Evolutionary conservation across 768 basidiomycete species (phyloP), one percentile per base, ranked within the genome.

Genomic region (Antrodiella citrinella): DNA sequence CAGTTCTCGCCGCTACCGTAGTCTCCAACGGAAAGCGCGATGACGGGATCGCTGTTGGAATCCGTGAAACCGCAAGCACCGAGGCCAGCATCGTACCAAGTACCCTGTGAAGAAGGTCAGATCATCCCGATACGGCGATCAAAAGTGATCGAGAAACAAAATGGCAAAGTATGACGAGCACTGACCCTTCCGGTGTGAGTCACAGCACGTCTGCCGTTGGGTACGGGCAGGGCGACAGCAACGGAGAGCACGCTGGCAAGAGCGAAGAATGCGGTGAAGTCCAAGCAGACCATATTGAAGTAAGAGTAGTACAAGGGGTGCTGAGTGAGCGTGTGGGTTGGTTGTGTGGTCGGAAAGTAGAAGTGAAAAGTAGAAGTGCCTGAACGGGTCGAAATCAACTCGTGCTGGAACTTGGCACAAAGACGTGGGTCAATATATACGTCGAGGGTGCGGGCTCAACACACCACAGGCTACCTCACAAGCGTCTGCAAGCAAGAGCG

Each of bases 1-100:
- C 85, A 89, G 66, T 81, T 76, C 9, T 53, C 63, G 39, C 80
- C 83, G 7, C 62, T 54, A 54, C 73, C 72, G 59, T 81, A 87
- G 22, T 78, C 75, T 1, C 59, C 38, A 23, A 72, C 64, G 13
- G 80, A 71, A 35, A 71, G 63, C 23, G 74, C 74, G n/a, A 54
- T 68, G 26, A 75, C 67, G 26, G 45, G 3, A 4, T 75, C 51
- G 11, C 3, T 18, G 21, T 56, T 59, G 9, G 2, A 55, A 58
- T 67, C 71, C 47, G 60, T 64, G 48, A 56, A 41, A 15, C 72
- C 73, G 49, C 73, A 75, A 4, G 73, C 68, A 21, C 72, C 74
- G 11, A 72, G 67, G 39, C 72, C 73, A 5, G 56, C 46, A 0
- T 2, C 26, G 47, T 61, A 72, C 35, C 18, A 71, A 4, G 70